These are phyloP conservation scores for barley (Hordeum vulgare) DNA, from an alignment of 176 grass and related monocot species.

Conservation along the genomic window DNA sequence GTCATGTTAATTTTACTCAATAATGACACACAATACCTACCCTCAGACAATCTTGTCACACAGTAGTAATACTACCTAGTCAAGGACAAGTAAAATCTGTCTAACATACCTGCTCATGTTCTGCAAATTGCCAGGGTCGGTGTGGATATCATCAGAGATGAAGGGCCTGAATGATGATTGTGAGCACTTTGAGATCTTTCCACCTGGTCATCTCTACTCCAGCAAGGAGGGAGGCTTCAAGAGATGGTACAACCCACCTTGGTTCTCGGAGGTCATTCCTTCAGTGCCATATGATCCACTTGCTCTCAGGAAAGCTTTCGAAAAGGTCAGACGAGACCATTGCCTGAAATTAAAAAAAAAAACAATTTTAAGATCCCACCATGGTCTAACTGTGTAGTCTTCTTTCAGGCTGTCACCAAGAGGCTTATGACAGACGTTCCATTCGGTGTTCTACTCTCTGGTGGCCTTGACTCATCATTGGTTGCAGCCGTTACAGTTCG, in stretches of 20 bases:
- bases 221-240: conserved; percentile 39
- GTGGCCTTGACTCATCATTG: conserved; percentile 76
- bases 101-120: not conserved
- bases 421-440: conserved; percentile 91
- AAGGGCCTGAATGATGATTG: conserved; percentile 75
- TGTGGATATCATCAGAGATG: conserved; percentile 94
- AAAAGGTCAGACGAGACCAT: conserved; percentile 34
- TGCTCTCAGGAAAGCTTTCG: conserved; percentile 60
- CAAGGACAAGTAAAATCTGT: not conserved
- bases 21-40: not conserved
- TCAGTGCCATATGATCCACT: conserved; percentile 43
- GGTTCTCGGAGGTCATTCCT: conserved; percentile 52
- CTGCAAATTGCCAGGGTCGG: conserved; percentile 35
- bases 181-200: conserved; percentile 83
- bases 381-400: not conserved
- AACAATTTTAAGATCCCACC: not conserved
- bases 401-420: conserved; percentile 62
- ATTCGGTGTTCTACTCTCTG: conserved; percentile 79
- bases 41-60: not conserved
- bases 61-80: not conserved
- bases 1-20: not conserved
- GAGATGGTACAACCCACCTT: conserved; percentile 81
- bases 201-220: conserved; percentile 75
- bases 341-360: not conserved
- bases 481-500: conserved; percentile 62